Evolutionary conservation across 257 asterid genomes (phyloP).

Genomic region (Primulina eburnea): DNA sequence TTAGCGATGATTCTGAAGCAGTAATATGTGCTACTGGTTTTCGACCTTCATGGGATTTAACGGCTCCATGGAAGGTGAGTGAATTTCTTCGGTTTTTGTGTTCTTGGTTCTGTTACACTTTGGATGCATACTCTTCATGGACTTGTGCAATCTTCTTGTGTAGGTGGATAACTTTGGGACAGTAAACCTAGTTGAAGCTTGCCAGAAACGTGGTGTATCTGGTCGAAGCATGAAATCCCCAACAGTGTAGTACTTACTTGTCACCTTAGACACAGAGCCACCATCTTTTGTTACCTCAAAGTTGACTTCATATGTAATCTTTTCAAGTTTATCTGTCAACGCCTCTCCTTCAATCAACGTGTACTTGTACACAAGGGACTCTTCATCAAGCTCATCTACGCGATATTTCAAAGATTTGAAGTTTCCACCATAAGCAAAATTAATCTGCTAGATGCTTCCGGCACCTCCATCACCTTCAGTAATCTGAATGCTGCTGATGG

Average conservation of each 20-base stretch:
- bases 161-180: slow-evolving; percentile 97
- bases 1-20: slow-evolving; percentile 87
- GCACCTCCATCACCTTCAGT: slow-evolving; percentile 25
- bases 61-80: slow-evolving; percentile 88
- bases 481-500: slow-evolving; percentile 20
- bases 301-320: slow-evolving; percentile 30
- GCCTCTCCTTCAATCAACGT: slow-evolving; percentile 21
- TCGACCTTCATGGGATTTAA: slow-evolving; percentile 72
- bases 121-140: slow-evolving; percentile 17
- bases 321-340: slow-evolving; percentile 17
- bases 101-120: neutral
- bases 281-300: slow-evolving; percentile 28
- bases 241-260: slow-evolving; percentile 23
- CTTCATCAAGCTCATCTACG: slow-evolving; percentile 19
- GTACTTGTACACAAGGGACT: slow-evolving; percentile 24
- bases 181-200: slow-evolving; percentile 90
- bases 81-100: neutral
- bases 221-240: slow-evolving; percentile 29
- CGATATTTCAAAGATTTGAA: neutral
- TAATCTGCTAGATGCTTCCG: slow-evolving; percentile 7
- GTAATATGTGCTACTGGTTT: slow-evolving; percentile 96
- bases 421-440: slow-evolving; percentile 22
- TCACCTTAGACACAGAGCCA: slow-evolving; percentile 32
- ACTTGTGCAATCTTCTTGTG: slow-evolving; percentile 8
- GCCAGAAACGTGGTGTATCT: slow-evolving; percentile 74